These are phyloP conservation scores for Strigomonas galati DNA, from an alignment of 208 protist species.

Conservation along the genomic window DNA sequence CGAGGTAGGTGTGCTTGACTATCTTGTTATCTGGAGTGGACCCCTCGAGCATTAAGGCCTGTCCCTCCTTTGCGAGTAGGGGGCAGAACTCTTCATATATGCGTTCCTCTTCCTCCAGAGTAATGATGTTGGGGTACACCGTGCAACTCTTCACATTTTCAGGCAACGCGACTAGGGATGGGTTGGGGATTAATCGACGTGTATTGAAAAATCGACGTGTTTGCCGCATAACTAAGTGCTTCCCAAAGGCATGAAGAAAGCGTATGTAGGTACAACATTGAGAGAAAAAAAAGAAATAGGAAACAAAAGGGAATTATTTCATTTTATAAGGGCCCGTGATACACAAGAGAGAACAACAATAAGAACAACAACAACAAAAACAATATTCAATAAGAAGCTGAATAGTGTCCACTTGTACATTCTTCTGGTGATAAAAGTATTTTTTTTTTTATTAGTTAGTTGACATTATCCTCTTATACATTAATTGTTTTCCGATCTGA, in stretches of 20 bases:
- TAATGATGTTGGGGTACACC: conserved; percentile 76
- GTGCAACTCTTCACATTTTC: conserved; percentile 42
- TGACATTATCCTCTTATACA: not conserved
- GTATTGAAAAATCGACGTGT: conserved; percentile 3
- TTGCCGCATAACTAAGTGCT: conserved; percentile 14
- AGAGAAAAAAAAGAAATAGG: conserved; percentile 5
- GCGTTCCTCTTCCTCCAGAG: conserved; percentile 51
- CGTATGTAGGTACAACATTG: not conserved
- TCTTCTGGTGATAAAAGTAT: not conserved
- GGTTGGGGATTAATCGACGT: conserved; percentile 33
- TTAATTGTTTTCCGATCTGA: not conserved
- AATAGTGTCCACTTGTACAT: too few relatives aligned
- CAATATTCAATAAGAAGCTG: too few relatives aligned
- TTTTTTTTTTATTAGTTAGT: conserved; percentile 4
- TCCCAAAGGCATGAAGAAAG: not conserved
- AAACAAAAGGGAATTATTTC: not conserved
- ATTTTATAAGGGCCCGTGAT: not conserved
- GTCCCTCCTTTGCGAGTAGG: conserved; percentile 64
- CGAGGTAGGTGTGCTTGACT: conserved; percentile 76
- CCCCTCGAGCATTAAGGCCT: conserved; percentile 40
- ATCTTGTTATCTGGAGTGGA: conserved; percentile 54
- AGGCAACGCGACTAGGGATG: conserved; percentile 60
- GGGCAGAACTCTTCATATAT: conserved; percentile 68
- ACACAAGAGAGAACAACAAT: not conserved
- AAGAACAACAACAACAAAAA: not conserved